These are phyloP conservation scores for Candida coquimbonensis DNA, from an alignment of 805 yeast genomes.

Conservation along the genomic window DNA sequence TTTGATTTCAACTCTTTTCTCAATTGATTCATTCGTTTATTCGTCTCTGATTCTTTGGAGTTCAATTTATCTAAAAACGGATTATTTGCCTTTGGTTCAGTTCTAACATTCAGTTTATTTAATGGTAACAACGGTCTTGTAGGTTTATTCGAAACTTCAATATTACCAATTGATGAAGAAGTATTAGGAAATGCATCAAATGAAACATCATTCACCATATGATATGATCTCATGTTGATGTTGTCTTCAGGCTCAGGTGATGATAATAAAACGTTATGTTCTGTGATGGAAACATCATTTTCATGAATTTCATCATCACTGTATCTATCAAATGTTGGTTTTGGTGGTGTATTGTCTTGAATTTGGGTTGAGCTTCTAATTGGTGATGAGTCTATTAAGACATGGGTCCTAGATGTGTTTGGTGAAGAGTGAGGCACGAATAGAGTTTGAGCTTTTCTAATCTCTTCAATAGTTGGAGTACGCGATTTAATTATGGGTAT, in stretches of 20 bases:
- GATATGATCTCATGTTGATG: not conserved
- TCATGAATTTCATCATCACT: not conserved
- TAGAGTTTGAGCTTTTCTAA: too few relatives aligned
- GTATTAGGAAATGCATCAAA: not conserved
- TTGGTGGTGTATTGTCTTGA: not conserved
- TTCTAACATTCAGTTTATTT: not conserved
- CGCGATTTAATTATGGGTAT: too few relatives aligned
- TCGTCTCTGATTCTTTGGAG: not conserved
- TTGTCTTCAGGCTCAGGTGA: slow-evolving; percentile 1
- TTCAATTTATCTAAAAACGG: not conserved
- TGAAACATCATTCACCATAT: not conserved
- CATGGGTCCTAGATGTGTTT: not conserved
- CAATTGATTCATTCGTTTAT: not conserved
- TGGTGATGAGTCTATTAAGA: not conserved
- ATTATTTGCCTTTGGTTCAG: not conserved
- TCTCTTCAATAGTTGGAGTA: too few relatives aligned
- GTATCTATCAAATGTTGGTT: not conserved
- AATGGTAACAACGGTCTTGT: not conserved
- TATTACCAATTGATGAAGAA: slow-evolving; percentile 3
- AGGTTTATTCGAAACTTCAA: not conserved
- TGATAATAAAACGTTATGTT: slow-evolving; percentile 1
- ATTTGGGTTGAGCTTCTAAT: not conserved
- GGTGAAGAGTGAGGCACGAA: not conserved
- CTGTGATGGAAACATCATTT: not conserved
- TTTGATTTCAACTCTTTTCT: not conserved